Percentiles rank a stretch among this genome's conserved stretches.
These are phyloP conservation scores for Fonsecaea pedrosoi DNA, from an alignment of 2,329 filamentous ascomycete species.

Conservation along the genomic window DNA sequence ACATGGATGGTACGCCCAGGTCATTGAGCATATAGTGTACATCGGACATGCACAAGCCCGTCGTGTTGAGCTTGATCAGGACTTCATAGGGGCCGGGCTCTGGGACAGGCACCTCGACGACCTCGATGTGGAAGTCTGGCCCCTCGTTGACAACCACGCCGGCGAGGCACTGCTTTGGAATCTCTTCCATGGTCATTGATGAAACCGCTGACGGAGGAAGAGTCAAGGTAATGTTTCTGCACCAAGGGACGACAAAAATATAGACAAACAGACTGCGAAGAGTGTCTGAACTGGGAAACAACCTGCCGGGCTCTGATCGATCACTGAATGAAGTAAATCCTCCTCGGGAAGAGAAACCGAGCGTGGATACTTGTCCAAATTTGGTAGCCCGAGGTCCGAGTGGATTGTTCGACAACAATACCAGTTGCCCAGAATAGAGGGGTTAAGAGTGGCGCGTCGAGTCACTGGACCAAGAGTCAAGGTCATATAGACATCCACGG, in stretches of 20 bases:
- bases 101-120: constrained; percentile 38
- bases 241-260: background rate
- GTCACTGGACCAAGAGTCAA: too few relatives aligned
- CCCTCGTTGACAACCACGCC: constrained; percentile 38
- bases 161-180: constrained; percentile 35
- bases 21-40: constrained; percentile 65
- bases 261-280: background rate
- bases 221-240: background rate
- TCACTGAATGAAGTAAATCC: background rate
- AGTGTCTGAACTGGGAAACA: background rate
- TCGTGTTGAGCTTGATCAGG: constrained; percentile 64
- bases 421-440: too few relatives aligned
- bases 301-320: background rate
- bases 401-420: background rate
- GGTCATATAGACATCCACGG: too few relatives aligned
- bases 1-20: constrained; percentile 57
- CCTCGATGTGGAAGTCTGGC: constrained; percentile 37
- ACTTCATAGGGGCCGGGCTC: constrained; percentile 60
- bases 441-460: too few relatives aligned
- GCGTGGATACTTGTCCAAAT: background rate
- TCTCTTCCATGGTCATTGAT: constrained; percentile 19
- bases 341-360: background rate
- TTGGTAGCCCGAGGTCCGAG: constrained; percentile 1
- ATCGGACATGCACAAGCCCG: constrained; percentile 64
- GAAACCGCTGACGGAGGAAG: background rate